phyloP scores from a whole-genome alignment of 2,329 filamentous ascomycete genomes.

The Akanthomyces dipterigenus region DNA sequence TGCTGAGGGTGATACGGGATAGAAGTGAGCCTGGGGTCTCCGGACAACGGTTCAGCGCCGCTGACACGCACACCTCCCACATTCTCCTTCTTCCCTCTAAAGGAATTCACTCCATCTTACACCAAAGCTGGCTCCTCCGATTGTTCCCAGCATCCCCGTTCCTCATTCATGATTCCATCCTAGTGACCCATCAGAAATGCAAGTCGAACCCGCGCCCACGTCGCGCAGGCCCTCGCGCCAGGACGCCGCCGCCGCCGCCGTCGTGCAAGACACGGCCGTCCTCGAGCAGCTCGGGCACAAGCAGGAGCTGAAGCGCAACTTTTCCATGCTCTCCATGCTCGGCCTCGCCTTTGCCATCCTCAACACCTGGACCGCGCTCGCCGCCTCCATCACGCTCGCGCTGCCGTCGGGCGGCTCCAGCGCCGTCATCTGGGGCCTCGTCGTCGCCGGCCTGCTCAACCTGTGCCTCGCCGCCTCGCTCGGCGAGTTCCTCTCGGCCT shows the following conservation, averaged over 20 bases:
- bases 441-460: slow-evolving; percentile 59
- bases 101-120: background rate
- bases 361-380: slow-evolving; percentile 44
- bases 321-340: slow-evolving; percentile 41
- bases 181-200: background rate
- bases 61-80: background rate
- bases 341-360: slow-evolving; percentile 43
- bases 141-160: no score
- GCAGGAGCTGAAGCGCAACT: slow-evolving; percentile 44
- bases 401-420: slow-evolving; percentile 65
- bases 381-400: slow-evolving; percentile 39
- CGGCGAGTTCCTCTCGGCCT: slow-evolving; percentile 64
- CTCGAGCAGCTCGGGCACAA: slow-evolving; percentile 30
- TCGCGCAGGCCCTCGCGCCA: slow-evolving; percentile 1
- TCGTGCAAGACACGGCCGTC: background rate
- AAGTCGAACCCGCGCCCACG: slow-evolving; percentile 3
- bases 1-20: background rate
- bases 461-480: slow-evolving; percentile 61
- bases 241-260: background rate
- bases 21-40: background rate
- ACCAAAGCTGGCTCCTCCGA: background rate
- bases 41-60: background rate
- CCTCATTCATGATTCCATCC: background rate
- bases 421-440: slow-evolving; percentile 65
- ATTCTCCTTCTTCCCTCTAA: background rate